A percentile compares a stretch with the other conserved stretches of the same genome.
Evolutionary conservation across 352 stramenopile species (phyloP).

Genomic region (Globisporangium ultimum): DNA sequence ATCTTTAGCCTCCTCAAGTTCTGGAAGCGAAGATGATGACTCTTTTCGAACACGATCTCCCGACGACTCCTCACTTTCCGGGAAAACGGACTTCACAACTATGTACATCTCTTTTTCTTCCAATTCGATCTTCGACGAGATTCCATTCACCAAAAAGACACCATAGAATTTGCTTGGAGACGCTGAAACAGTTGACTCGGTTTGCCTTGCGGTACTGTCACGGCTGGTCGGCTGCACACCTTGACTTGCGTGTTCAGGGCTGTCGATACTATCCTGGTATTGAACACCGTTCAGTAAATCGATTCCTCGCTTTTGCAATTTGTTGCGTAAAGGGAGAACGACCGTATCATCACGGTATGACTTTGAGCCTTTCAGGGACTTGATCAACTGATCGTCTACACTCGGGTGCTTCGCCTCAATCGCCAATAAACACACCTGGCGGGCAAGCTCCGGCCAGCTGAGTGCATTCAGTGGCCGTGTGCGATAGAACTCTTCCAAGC

Average conservation of each 20-base stretch:
- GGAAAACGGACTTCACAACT: conserved; percentile 33
- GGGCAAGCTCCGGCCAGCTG: conserved; percentile 79
- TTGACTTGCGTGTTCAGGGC: background rate
- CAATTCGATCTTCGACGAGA: conserved; percentile 34
- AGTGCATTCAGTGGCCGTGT: conserved; percentile 73
- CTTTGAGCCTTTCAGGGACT: conserved; percentile 71
- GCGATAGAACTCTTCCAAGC: conserved; percentile 65
- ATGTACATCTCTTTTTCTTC: conserved; percentile 36
- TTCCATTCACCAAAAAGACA: conserved; percentile 35
- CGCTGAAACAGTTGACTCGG: conserved; percentile 5
- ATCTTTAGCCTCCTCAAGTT: conserved; percentile 4
- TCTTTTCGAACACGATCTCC: conserved; percentile 1
- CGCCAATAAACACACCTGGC: conserved; percentile 67
- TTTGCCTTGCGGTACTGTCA: conserved; percentile 12
- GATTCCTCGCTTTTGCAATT: conserved; percentile 30
- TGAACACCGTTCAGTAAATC: conserved; percentile 51
- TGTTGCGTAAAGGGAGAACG: conserved; percentile 44
- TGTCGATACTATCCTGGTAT: conserved; percentile 34
- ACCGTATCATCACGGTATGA: conserved; percentile 68
- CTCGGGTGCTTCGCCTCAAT: conserved; percentile 71
- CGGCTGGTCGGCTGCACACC: conserved; percentile 2
- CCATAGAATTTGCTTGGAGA: conserved; percentile 40
- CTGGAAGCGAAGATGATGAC: background rate
- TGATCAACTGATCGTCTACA: conserved; percentile 67
- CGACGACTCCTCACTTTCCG: conserved; percentile 6